Base-by-base conservation (phyloP, 805 yeast species). In the Candida cerambycidarum region DNA sequence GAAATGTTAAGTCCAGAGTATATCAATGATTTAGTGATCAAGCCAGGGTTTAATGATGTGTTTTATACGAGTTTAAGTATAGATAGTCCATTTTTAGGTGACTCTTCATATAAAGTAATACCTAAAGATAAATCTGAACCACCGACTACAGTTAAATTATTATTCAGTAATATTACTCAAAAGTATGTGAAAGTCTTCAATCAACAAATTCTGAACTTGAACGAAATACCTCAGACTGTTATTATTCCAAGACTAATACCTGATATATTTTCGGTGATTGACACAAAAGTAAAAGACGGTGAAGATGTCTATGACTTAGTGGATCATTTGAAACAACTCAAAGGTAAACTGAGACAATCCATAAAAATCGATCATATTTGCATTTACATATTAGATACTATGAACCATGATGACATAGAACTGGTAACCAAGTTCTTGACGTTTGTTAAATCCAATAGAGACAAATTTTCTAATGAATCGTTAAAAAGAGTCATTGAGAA, bases 1-100 rank as follows among this genome's bases (percentile, higher is more conserved):
- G 62, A 67, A 24, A 63, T 70, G 33, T 47, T 56, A 12, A 55
- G 58, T 31, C 75, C 75, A 0, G 60, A 62, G 19, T 56, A 56
- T 32, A 54, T 63, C 3, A 58, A 64, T n/a, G 73, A 68, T 42
- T 42, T 66, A 12, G 47, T 65, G n/a, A 52, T 62, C 4, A 53
- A 50, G 9, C 63, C 67, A 0, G 45, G 46, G 5, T 47, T 54
- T 27, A 63, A 58, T 34, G 73, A 69, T 44, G 43, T 58, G 12
- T 43, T 67, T 40, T 52, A 59, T 14, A 54, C 71, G 0, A 43
- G 61, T 3, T 54, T 69, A 31, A 54, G 69, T 5, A 46, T 51
- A 21, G 49, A 60, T 14, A 58, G 61, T 4, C 55, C 63, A 5
- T 42, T 67, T 7, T 49, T 54, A 34, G 73, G 71, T 5, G 59